Percentiles rank a stretch among this genome's conserved stretches.
Conservation (phyloP, 1,139 yeast genomes). For the Suhomyces chickasaworum region DNA sequence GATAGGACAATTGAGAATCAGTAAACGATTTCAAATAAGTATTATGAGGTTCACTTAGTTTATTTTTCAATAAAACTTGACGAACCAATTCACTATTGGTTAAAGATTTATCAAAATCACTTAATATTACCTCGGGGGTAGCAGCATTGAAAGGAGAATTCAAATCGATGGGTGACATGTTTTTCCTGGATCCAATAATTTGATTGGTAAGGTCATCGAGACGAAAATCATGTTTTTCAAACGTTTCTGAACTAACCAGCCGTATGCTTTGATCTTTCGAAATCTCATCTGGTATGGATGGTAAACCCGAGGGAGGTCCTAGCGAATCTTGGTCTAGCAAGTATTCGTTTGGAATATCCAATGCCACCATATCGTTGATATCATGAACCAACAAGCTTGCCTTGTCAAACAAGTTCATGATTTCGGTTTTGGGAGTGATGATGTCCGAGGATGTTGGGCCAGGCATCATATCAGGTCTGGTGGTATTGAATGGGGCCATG, state of each 20-base stretch:
- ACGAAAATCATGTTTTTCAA: constrained; percentile 12
- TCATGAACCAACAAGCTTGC: constrained; percentile 55
- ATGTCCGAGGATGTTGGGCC: constrained; percentile 16
- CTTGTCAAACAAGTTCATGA: constrained; percentile 44
- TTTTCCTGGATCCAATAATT: constrained; percentile 6
- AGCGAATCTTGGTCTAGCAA: constrained; percentile 1
- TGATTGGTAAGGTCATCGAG: constrained; percentile 14
- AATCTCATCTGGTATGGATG: background rate
- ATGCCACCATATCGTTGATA: constrained; percentile 42
- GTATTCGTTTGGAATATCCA: constrained; percentile 8
- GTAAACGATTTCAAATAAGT: constrained; percentile 34
- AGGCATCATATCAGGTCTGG: constrained; percentile 28
- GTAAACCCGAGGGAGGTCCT: background rate
- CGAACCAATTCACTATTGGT: constrained; percentile 28
- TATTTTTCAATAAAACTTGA: constrained; percentile 27
- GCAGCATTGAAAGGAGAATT: constrained; percentile 6
- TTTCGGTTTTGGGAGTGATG: constrained; percentile 17
- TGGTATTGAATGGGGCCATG: background rate
- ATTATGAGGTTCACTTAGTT: constrained; percentile 33
- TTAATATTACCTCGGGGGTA: constrained; percentile 5
- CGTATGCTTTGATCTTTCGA: constrained; percentile 8
- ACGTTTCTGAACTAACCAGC: constrained; percentile 11
- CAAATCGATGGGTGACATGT: constrained; percentile 6
- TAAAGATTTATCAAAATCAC: constrained; percentile 10
- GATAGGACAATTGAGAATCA: constrained; percentile 32